Conservation (phyloP, 2,329 filamentous ascomycete species). For the Lomentospora prolificans region DNA sequence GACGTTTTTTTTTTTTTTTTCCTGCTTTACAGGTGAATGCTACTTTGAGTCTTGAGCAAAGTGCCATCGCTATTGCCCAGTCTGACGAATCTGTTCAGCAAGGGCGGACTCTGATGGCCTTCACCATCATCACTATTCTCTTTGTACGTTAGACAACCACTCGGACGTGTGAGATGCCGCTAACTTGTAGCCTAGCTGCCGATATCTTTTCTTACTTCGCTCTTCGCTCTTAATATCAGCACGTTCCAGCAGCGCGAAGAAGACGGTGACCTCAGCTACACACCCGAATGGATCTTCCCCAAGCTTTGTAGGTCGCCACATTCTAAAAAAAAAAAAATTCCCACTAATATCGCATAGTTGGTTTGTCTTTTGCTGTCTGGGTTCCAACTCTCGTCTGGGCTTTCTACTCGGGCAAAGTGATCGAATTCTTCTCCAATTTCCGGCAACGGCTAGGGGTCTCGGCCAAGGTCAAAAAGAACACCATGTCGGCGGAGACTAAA, state of each 20-base stretch:
- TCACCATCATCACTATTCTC: constrained; percentile 14
- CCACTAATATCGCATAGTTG: too few species aligned
- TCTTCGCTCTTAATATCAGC: constrained; percentile 13
- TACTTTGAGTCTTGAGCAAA: constrained; percentile 12
- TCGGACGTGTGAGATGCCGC: not conserved
- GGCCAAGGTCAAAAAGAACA: not conserved
- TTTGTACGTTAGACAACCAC: constrained; percentile 11
- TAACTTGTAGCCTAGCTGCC: constrained; percentile 9
- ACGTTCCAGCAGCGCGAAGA: constrained; percentile 9
- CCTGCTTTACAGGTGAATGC: constrained; percentile 9
- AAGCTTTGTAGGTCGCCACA: not conserved
- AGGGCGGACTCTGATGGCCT: constrained; percentile 12
- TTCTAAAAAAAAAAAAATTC: too few species aligned
- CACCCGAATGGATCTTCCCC: not conserved
- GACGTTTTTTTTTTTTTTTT: too few species aligned
- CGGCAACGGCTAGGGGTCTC: not conserved
- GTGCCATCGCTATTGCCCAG: constrained; percentile 12
- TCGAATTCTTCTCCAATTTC: not conserved
- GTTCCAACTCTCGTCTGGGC: not conserved
- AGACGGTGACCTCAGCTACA: not conserved
- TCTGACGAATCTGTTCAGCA: constrained; percentile 10
- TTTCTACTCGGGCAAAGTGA: not conserved
- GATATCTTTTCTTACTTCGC: constrained; percentile 13
- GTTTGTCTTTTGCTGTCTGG: not conserved
- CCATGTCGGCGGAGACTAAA: not conserved